Conservation (phyloP, 2,329 filamentous ascomycete species). For the Monosporascus sp. region DNA sequence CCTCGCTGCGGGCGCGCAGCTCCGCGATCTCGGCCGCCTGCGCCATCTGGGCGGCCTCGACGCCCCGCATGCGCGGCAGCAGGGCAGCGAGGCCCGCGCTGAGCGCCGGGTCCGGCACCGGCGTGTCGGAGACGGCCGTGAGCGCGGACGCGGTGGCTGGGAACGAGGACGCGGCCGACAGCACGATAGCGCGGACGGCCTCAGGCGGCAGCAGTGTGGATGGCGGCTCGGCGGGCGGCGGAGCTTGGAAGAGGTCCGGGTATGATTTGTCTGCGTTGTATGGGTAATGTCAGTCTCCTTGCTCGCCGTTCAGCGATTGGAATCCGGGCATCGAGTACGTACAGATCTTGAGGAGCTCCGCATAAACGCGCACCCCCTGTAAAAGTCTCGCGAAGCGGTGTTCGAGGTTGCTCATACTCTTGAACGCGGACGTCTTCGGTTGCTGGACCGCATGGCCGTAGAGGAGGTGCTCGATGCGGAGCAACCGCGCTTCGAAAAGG, state of each 20-base stretch:
- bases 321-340: constrained; percentile 20
- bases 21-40: constrained; percentile 59
- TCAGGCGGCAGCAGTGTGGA: constrained; percentile 43
- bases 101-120: constrained; percentile 49
- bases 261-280: constrained; percentile 42
- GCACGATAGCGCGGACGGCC: constrained; percentile 49
- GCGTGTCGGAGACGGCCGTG: constrained; percentile 50
- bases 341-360: constrained; percentile 57
- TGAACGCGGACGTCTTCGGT: constrained; percentile 34
- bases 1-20: constrained; percentile 59
- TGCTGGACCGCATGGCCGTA: constrained; percentile 40
- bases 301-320: not conserved
- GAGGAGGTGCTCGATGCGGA: constrained; percentile 54
- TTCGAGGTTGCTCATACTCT: constrained; percentile 46
- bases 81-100: constrained; percentile 54
- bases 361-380: constrained; percentile 50
- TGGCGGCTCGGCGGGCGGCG: constrained; percentile 40
- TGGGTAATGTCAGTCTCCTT: not conserved
- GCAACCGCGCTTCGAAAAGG: constrained; percentile 53
- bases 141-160: constrained; percentile 52
- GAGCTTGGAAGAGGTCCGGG: constrained; percentile 50
- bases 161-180: constrained; percentile 51
- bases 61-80: constrained; percentile 55
- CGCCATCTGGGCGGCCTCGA: constrained; percentile 54
- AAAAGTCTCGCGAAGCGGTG: constrained; percentile 46